Base-by-base conservation (phyloP, 2,329 filamentous ascomycete genomes). In the Chalaropsis ovoidea region DNA sequence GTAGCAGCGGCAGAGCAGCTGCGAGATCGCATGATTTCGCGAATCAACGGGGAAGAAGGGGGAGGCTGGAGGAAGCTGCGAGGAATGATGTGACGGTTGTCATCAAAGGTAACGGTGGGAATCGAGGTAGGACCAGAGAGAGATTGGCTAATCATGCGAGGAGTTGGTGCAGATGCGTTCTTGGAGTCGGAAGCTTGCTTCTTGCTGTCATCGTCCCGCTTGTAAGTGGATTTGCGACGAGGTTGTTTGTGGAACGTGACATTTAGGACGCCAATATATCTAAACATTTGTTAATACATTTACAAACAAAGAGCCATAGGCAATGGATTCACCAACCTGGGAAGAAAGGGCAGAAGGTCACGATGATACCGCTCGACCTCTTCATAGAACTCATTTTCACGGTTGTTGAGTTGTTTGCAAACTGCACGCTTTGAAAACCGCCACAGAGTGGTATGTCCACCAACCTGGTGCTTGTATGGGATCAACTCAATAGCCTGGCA, bases 311-410 rank as follows among this genome's bases (percentile, higher is more conserved):
- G 2, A 39, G 3, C 6, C 2, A 15, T 41, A 13, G 6, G 22
- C 22, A 24, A 22, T 2, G 22, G 11, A 22, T 61, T 73, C 67
- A 74, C 78, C 69, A 78, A 88, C 86, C 92, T 90, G 69, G 94
- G 94, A 69, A 99, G 80, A 73, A 97, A 99, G 52, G 88, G 85
- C 67, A 99, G 78, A 71, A 99, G 81, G 73, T 96, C 88, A 69
- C 91, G 89, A 75, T 99, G 93, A 70, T 90, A 85, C 72, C 85
- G 86, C 78, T 99, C 94, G 71, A 97, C 90, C 65, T 87, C 94
- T 76, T 99, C 94, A 75, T 99, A 99, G 74, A 99, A 99, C 76
- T 96, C 90, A 75, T 99, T 99, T 74, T 99, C 94, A 72, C 93
- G 84, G 74, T 96, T 99, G 75, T 96, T 99, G 72, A 99, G 82